These are phyloP conservation scores for Aristolochia californica DNA, from an alignment of 164 flowering plant genomes.

Conservation along the genomic window DNA sequence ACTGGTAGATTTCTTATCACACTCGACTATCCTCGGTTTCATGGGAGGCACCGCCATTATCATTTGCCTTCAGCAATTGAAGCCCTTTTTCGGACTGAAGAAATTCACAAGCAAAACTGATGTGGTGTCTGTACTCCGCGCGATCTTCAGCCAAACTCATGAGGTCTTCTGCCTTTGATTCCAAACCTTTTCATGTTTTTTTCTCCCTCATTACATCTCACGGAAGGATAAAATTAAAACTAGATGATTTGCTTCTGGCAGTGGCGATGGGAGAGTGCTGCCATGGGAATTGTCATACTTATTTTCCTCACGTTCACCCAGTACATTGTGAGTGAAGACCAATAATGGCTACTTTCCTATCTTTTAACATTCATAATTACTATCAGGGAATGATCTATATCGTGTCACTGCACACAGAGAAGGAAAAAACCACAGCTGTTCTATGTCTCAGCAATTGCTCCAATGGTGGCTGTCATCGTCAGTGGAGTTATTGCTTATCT, in stretches of 20 bases:
- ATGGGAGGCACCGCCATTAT: conserved; percentile 83
- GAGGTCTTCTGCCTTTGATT: too few relatives aligned
- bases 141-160: conserved; percentile 31
- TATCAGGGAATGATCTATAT: too few relatives aligned
- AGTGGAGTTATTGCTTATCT: conserved; percentile 58
- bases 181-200: not conserved
- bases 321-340: conserved; percentile 28
- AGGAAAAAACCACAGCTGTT: conserved; percentile 48
- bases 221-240: too few relatives aligned
- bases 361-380: too few relatives aligned
- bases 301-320: conserved; percentile 41
- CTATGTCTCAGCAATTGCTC: conserved; percentile 77
- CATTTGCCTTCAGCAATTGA: conserved; percentile 66
- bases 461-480: conserved; percentile 41
- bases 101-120: conserved; percentile 65
- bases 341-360: too few relatives aligned
- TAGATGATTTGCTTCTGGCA: conserved; percentile 14
- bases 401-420: conserved; percentile 27
- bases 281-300: conserved; percentile 54
- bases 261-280: conserved; percentile 66
- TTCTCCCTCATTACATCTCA: too few relatives aligned
- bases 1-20: conserved; percentile 79
- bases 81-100: conserved; percentile 61
- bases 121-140: conserved; percentile 36
- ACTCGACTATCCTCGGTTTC: conserved; percentile 74